Conservation (phyloP, 2,329 filamentous ascomycete species). For the Emergomyces pasteurianus region DNA sequence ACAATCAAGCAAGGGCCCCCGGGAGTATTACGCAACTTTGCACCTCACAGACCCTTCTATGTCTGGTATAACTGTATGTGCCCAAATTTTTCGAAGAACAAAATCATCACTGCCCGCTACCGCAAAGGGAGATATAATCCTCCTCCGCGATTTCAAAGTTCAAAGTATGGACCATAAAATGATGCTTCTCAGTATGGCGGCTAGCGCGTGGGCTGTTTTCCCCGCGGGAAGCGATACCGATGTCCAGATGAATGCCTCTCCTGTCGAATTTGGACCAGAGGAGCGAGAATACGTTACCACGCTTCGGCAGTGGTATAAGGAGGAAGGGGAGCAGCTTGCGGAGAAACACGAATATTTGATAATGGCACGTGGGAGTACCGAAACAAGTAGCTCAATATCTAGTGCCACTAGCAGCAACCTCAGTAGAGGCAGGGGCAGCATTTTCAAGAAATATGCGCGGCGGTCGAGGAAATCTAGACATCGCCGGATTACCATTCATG, state of each 20-base stretch:
- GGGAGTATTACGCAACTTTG: constrained; percentile 31
- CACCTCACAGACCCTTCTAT: constrained; percentile 35
- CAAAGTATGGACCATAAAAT: constrained; percentile 28
- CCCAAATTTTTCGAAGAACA: constrained; percentile 32
- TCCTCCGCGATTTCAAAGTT: constrained; percentile 37
- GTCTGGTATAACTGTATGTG: constrained; percentile 25
- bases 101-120: constrained; percentile 28
- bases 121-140: constrained; percentile 29
- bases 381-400: constrained; percentile 11
- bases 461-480: constrained; percentile 10
- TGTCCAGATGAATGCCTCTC: constrained; percentile 24
- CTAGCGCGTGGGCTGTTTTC: constrained; percentile 39
- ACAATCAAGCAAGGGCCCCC: constrained; percentile 26
- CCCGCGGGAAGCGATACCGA: constrained; percentile 14
- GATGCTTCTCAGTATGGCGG: constrained; percentile 29
- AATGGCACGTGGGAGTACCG: constrained; percentile 12
- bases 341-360: constrained; percentile 17
- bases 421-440: constrained; percentile 8
- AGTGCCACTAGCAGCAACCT: constrained; percentile 16
- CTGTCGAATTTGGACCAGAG: constrained; percentile 28
- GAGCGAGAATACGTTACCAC: constrained; percentile 25
- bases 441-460: constrained; percentile 8
- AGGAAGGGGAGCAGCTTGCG: constrained; percentile 24
- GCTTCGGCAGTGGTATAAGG: constrained; percentile 31
- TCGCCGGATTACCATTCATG: constrained; percentile 31